Base-by-base conservation (phyloP, 768 basidiomycete genomes). In the Serendipita sp. region DNA sequence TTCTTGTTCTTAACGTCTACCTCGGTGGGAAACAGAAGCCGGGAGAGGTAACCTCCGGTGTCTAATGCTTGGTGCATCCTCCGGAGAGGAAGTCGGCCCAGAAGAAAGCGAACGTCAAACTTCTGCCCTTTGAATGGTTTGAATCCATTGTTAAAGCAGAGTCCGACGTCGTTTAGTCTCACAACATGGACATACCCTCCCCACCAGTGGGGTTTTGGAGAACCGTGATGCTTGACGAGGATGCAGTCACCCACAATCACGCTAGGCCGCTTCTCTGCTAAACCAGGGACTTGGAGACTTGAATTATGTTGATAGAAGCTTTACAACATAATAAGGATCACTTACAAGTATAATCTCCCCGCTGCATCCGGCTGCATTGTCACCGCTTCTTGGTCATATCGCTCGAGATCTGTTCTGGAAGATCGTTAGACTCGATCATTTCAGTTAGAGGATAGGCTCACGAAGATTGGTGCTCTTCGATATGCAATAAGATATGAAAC, bases 31-130 rank as follows among this genome's bases (percentile, higher is more conserved):
- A 86, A 84, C 0, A 86, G 71, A 3, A 84, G 70, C 0, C 81
- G 76, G 7, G 78, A 74, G 47, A 78, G 76, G 0, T 74, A 71
- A 68, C 79, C 80, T 0, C 73, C 73, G 0, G 75, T 74, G 45
- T 79, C 76, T 63, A 86, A 70, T 0, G 83, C 85, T 65, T 81
- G 79, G 69, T 86, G 83, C 70, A 85, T 83, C 0, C 85, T 75
- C 18, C 79, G 78, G 5, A 83, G 65, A 1, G 83, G 79, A 66
- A 79, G 75, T 0, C 84, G 78, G 68, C 81, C 84, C 5, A 86
- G 71, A 30, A 67, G 66, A 73, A 86, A 86, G 0, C 79, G 78
- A 24, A 85, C 77, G 30, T 78, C 75, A 70, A 79, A 85, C 0
- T 63, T 72, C 45, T 77, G 74, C 2, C 74, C 74, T 1, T 69